Conservation (phyloP, 139 green algal genomes). For the Edaphochlamys debaryana region DNA sequence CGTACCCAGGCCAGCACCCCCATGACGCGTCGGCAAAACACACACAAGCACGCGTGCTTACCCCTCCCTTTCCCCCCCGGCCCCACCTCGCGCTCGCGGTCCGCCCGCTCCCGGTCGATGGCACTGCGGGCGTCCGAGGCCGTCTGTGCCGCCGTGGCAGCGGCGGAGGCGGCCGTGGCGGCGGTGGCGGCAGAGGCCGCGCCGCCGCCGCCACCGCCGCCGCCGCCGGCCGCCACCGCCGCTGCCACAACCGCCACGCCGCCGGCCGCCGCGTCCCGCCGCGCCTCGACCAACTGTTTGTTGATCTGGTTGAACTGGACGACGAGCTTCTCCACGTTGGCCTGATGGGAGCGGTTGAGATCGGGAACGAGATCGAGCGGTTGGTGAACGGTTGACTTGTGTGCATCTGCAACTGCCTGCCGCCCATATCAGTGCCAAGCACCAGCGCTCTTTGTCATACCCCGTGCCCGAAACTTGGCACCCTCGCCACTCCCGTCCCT, state of each 20-base stretch:
- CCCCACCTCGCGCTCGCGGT: constrained; percentile 25
- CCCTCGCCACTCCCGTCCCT: too few relatives aligned
- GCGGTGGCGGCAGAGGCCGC: constrained; percentile 21
- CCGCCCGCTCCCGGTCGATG: constrained; percentile 7
- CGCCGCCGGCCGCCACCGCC: constrained; percentile 2
- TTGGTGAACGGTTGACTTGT: background rate
- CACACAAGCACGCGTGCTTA: too few relatives aligned
- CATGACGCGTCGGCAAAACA: too few relatives aligned
- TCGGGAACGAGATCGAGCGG: background rate
- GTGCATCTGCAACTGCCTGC: too few relatives aligned
- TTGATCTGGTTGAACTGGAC: constrained; percentile 37
- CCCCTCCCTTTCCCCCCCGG: too few relatives aligned
- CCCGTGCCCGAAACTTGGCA: too few relatives aligned
- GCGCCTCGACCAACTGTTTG: constrained; percentile 8
- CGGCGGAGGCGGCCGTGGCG: constrained; percentile 24
- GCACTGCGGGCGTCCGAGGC: constrained; percentile 17
- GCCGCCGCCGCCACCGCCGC: background rate
- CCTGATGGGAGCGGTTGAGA: background rate
- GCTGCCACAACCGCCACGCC: background rate
- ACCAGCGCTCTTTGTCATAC: too few relatives aligned
- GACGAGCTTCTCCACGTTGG: constrained; percentile 42
- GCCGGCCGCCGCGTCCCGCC: background rate
- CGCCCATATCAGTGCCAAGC: too few relatives aligned
- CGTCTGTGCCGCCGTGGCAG: constrained; percentile 22
- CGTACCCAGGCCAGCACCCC: too few relatives aligned